These are phyloP conservation scores for Phialophora chinensis DNA, from an alignment of 2,329 filamentous ascomycete species.

Conservation along the genomic window DNA sequence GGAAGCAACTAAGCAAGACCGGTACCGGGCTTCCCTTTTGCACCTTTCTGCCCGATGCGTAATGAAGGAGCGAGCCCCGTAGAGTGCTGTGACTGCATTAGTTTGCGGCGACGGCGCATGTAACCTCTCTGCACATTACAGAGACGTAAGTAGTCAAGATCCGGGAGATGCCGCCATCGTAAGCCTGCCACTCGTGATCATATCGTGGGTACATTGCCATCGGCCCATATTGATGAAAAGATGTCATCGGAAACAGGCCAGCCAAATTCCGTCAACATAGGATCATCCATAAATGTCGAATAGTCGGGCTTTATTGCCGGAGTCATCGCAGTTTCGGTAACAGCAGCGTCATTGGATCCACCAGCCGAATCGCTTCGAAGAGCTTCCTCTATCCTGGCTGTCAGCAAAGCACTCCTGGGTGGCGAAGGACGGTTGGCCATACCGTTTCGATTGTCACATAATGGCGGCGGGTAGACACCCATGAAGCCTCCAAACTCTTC, in stretches of 20 bases:
- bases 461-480: constrained; percentile 33
- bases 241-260: constrained; percentile 32
- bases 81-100: background rate
- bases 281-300: constrained; percentile 32
- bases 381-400: constrained; percentile 9
- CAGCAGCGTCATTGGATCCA: constrained; percentile 1
- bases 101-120: background rate
- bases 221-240: constrained; percentile 32
- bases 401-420: constrained; percentile 11
- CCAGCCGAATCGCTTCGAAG: constrained; percentile 9
- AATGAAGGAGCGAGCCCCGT: background rate
- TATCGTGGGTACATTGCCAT: constrained; percentile 14
- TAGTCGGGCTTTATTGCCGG: constrained; percentile 24
- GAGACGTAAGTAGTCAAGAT: background rate
- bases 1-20: constrained; percentile 4
- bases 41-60: too few species aligned
- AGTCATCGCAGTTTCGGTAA: constrained; percentile 8
- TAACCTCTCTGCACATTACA: background rate
- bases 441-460: constrained; percentile 27
- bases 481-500: constrained; percentile 46
- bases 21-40: constrained; percentile 7
- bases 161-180: background rate
- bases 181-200: background rate
- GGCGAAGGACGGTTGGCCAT: constrained; percentile 1
- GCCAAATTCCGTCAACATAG: constrained; percentile 34